A percentile compares a stretch with the other conserved stretches of the same genome.
These are phyloP conservation scores for Arthromyces matolae DNA, from an alignment of 768 basidiomycete genomes.

Conservation along the genomic window DNA sequence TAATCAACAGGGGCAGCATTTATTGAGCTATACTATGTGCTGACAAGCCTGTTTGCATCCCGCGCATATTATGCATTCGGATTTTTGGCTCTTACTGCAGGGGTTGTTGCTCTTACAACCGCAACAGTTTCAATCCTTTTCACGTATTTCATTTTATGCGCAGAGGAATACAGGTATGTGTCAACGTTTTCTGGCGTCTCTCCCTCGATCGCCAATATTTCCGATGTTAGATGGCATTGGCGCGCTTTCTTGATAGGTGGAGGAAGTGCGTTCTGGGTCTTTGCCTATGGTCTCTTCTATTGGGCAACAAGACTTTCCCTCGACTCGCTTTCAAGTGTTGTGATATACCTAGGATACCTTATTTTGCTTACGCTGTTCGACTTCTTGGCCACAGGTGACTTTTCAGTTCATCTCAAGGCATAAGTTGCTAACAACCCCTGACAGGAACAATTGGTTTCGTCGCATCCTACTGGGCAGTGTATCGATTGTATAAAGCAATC, in stretches of 20 bases:
- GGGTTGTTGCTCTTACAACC: conserved; percentile 79
- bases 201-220: conserved; percentile 1
- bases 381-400: conserved; percentile 90
- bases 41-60: conserved; percentile 89
- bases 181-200: background rate
- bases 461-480: conserved; percentile 87
- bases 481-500: conserved; percentile 77
- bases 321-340: conserved; percentile 73
- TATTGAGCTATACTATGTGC: conserved; percentile 89
- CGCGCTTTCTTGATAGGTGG: conserved; percentile 89
- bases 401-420: too few species aligned
- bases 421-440: too few species aligned
- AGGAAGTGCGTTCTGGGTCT: conserved; percentile 88
- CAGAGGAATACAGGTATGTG: conserved; percentile 85
- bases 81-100: conserved; percentile 84
- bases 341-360: conserved; percentile 89
- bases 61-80: conserved; percentile 96
- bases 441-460: conserved; percentile 90
- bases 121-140: conserved; percentile 89
- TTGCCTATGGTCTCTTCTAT: conserved; percentile 86
- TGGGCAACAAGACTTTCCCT: conserved; percentile 86
- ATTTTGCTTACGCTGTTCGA: conserved; percentile 77
- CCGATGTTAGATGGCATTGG: conserved; percentile 83
- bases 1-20: conserved; percentile 77
- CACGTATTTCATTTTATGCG: conserved; percentile 88